These are phyloP conservation scores for Aciculosporium take DNA, from an alignment of 2,329 filamentous ascomycete species.

Conservation along the genomic window DNA sequence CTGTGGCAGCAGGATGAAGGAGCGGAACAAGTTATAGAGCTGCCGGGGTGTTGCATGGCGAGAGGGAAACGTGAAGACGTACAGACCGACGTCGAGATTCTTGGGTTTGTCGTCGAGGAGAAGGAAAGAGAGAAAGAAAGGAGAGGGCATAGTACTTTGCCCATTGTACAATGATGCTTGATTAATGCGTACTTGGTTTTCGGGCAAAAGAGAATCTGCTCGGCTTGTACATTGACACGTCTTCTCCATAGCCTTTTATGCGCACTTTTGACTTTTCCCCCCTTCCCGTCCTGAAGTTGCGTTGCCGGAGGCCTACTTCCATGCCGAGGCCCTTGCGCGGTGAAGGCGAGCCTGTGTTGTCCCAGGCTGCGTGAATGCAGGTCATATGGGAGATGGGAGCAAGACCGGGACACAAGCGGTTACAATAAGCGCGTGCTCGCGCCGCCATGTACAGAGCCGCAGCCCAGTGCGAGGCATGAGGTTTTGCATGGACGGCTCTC, in stretches of 20 bases:
- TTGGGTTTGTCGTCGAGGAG: constrained; percentile 5
- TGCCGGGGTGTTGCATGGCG: constrained; percentile 4
- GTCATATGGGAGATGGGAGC: too few species aligned
- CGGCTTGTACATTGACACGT: constrained; percentile 17
- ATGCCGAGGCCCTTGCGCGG: too few species aligned
- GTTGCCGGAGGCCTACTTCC: too few species aligned
- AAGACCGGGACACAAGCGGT: too few species aligned
- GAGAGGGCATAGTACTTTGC: constrained; percentile 17
- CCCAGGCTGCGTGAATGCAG: too few species aligned
- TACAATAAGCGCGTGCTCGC: too few species aligned
- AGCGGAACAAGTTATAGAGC: constrained; percentile 10
- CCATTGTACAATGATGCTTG: constrained; percentile 29
- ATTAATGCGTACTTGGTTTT: constrained; percentile 27
- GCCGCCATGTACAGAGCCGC: too few species aligned
- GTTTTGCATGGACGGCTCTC: too few species aligned
- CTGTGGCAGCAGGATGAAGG: constrained; percentile 4
- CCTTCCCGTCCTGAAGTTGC: not conserved
- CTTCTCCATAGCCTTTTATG: constrained; percentile 10
- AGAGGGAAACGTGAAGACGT: constrained; percentile 4
- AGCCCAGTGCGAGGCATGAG: too few species aligned
- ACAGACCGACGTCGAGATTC: not conserved
- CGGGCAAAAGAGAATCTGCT: constrained; percentile 13
- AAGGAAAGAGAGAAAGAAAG: constrained; percentile 1
- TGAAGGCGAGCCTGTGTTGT: too few species aligned
- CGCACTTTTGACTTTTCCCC: constrained; percentile 6